Evolutionary conservation across 2,329 filamentous ascomycete genomes (phyloP).

Genomic region (Colletotrichum tropicicola): DNA sequence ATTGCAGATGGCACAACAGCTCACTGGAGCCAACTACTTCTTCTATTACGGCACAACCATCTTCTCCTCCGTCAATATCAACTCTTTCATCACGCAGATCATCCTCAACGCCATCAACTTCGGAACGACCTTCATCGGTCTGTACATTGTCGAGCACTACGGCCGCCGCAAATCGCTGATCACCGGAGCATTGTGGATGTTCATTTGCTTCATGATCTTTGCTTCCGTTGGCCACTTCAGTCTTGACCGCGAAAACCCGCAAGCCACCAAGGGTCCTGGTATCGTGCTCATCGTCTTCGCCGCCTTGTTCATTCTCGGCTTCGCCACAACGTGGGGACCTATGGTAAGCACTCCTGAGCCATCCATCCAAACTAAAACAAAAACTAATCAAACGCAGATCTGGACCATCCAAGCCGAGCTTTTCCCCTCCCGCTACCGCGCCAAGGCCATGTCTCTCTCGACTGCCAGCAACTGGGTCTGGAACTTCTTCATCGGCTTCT

Average conservation of each 20-base stretch:
- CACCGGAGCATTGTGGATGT: slow-evolving; percentile 69
- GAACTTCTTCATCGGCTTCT: slow-evolving; percentile 81
- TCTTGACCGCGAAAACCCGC: slow-evolving; percentile 46
- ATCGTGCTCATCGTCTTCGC: slow-evolving; percentile 71
- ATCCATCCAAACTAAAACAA: too few relatives aligned
- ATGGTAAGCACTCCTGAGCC: slow-evolving; percentile 21
- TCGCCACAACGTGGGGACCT: slow-evolving; percentile 55
- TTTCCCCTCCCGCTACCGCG: slow-evolving; percentile 70
- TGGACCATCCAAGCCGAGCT: slow-evolving; percentile 73
- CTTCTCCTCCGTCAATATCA: slow-evolving; percentile 55
- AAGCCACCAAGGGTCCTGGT: slow-evolving; percentile 53
- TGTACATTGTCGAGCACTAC: slow-evolving; percentile 76
- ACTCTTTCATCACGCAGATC: slow-evolving; percentile 73
- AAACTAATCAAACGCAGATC: slow-evolving; percentile 39
- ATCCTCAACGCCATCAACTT: slow-evolving; percentile 76
- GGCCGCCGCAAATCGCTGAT: slow-evolving; percentile 72
- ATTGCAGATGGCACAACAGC: slow-evolving; percentile 73
- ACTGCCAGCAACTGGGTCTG: slow-evolving; percentile 74
- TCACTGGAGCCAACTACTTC: slow-evolving; percentile 70
- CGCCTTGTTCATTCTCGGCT: slow-evolving; percentile 70
- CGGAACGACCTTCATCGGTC: slow-evolving; percentile 70
- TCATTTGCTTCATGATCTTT: slow-evolving; percentile 67
- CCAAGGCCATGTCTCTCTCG: slow-evolving; percentile 67
- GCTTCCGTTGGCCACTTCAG: slow-evolving; percentile 61
- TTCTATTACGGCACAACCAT: slow-evolving; percentile 71